Conservation (phyloP, 1,284 basidiomycete genomes). For the Pyrrhoderma noxium region DNA sequence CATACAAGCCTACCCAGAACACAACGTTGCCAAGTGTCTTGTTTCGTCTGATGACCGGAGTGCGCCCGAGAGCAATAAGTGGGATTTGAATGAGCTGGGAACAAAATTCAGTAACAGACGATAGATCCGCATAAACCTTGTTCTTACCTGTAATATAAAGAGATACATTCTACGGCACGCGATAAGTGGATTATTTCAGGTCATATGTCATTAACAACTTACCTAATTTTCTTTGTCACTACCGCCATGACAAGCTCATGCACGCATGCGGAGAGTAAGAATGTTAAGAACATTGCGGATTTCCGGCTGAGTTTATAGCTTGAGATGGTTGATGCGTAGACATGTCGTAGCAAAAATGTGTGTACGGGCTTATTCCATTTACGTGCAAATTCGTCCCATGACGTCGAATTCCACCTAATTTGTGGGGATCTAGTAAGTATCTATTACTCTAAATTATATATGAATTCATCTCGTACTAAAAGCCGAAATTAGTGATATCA, state of each 20-base stretch:
- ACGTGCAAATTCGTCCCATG: slow-evolving; percentile 94
- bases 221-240: slow-evolving; percentile 85
- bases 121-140: slow-evolving; percentile 21
- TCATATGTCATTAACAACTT: slow-evolving; percentile 27
- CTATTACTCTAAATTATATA: too few relatives aligned
- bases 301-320: slow-evolving; percentile 69
- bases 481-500: too few relatives aligned
- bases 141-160: slow-evolving; percentile 51
- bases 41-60: slow-evolving; percentile 72
- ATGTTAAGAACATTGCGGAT: slow-evolving; percentile 86
- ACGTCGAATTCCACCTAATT: slow-evolving; percentile 86
- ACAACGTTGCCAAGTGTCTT: slow-evolving; percentile 75
- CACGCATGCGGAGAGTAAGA: slow-evolving; percentile 79
- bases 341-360: slow-evolving; percentile 88
- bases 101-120: background rate
- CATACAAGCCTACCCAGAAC: slow-evolving; percentile 89
- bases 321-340: slow-evolving; percentile 84
- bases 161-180: slow-evolving; percentile 55
- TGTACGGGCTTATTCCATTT: slow-evolving; percentile 96
- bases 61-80: slow-evolving; percentile 75
- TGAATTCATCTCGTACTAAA: too few relatives aligned
- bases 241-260: slow-evolving; percentile 97
- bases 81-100: slow-evolving; percentile 85
- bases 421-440: too few relatives aligned
- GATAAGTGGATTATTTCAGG: background rate